Percentiles rank a stretch among this genome's conserved stretches.
phyloP scores from a whole-genome alignment of 148 eudicot species.

The Camellia sinensis region DNA sequence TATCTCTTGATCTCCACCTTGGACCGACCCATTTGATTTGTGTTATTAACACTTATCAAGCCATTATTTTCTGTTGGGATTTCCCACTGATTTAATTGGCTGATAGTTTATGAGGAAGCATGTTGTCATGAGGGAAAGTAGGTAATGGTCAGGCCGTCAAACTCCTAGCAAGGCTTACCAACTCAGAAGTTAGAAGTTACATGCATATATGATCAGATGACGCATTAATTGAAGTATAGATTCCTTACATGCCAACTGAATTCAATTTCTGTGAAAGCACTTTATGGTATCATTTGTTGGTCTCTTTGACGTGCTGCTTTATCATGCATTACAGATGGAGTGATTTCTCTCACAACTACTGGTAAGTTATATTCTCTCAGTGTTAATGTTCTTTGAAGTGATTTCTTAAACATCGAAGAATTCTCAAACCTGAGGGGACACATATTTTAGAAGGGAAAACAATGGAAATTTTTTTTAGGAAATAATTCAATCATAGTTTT shows the following conservation, averaged over 20 bases:
- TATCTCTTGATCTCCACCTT: not conserved
- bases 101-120: not conserved
- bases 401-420: not conserved
- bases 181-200: not conserved
- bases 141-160: not conserved
- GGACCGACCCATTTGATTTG: not conserved
- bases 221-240: not conserved
- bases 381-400: not conserved
- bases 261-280: not conserved
- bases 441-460: not conserved
- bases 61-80: not conserved
- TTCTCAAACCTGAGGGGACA: not conserved
- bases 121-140: not conserved
- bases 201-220: not conserved
- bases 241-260: not conserved
- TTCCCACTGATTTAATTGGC: conserved; percentile 4
- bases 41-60: not conserved
- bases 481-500: not conserved
- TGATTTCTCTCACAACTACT: conserved; percentile 69
- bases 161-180: not conserved
- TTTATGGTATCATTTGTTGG: not conserved
- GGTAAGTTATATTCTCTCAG: conserved; percentile 43
- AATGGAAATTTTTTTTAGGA: not conserved
- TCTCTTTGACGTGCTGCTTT: conserved; percentile 20
- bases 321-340: conserved; percentile 65